phyloP scores from a whole-genome alignment of 2,329 filamentous ascomycete species.

The Aspergillus piperis region DNA sequence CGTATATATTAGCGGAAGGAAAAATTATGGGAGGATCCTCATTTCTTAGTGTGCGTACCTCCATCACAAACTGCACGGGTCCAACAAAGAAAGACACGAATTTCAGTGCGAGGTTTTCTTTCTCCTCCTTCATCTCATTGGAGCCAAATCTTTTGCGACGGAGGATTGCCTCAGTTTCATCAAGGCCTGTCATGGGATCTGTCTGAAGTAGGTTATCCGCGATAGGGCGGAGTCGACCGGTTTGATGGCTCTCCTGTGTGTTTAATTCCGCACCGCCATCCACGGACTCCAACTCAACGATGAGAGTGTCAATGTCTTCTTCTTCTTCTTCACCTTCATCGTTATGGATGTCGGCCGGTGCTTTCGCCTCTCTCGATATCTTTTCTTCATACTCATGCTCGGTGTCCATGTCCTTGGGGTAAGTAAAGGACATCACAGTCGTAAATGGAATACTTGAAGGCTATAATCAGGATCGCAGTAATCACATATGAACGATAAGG shows the following conservation, averaged over 20 bases:
- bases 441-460: background rate
- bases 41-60: conserved; percentile 56
- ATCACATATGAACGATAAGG: background rate
- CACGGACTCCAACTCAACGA: conserved; percentile 62
- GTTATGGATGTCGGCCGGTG: background rate
- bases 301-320: conserved; percentile 79
- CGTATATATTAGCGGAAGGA: conserved; percentile 8
- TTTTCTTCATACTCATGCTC: background rate
- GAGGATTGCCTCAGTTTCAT: conserved; percentile 65
- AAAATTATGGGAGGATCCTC: background rate
- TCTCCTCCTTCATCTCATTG: conserved; percentile 91
- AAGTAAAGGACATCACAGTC: background rate
- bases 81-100: conserved; percentile 81
- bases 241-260: conserved; percentile 57
- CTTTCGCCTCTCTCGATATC: background rate
- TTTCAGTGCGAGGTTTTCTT: conserved; percentile 80
- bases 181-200: conserved; percentile 71
- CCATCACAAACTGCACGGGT: conserved; percentile 93
- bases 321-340: conserved; percentile 4
- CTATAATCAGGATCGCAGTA: background rate
- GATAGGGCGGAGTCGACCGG: conserved; percentile 59
- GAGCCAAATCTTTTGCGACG: conserved; percentile 73
- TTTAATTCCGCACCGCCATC: conserved; percentile 50
- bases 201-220: conserved; percentile 78
- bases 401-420: background rate